Base-by-base conservation (phyloP, 2,329 filamentous ascomycete species). In the Fusarium falciforme region DNA sequence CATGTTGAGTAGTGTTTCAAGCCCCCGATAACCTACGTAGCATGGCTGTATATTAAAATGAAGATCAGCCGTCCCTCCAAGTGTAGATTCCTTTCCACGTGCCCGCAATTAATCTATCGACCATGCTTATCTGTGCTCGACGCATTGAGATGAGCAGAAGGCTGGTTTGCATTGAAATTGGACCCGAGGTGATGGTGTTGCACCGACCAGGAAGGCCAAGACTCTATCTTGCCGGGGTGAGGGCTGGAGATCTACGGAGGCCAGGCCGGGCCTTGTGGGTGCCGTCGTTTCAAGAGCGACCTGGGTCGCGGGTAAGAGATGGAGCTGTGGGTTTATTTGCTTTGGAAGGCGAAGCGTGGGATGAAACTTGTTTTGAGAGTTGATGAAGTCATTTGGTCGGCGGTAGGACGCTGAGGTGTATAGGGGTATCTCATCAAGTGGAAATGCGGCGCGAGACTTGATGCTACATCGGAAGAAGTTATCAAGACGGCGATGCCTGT, bases 151-250 rank as follows among this genome's bases (percentile, higher is more conserved):
- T 55, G 61, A 55, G 47, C 47, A 44, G 29, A 22, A 64, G 38
- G 20, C 10, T 25, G 67, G 68, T 73, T 64, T 62, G n/a, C 61
- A 64, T 42, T 63, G 59, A 75, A 67, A 75, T 67, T 75, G 72
- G 62, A 60, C 63, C 40, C 40, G 59, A 5, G 40, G 22, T 71
- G 64, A 72, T 63, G 73, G 71, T 36, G 54, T 40, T 69, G 16
- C 47, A 55, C 44, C 8, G 35, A 20, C 10, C 29, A n/a, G 27
- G 6, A 33, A 20, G 38, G 57, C 47, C 64, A 66, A 58, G 65
- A 47, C 17, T 35, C 49, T 17, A 14, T 29, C 35, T 20, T 54
- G 63, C 64, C 6, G 29, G 72, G 72, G 61, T 66, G 20, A 38
- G 55, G 35, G 65, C 57, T 74, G 47, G 54, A 58, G 65, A 68